A percentile compares a stretch with the other conserved stretches of the same genome.
These are phyloP conservation scores for Nitzschia sp. DNA, from an alignment of 108 stramenopile genomes.

Conservation along the genomic window DNA sequence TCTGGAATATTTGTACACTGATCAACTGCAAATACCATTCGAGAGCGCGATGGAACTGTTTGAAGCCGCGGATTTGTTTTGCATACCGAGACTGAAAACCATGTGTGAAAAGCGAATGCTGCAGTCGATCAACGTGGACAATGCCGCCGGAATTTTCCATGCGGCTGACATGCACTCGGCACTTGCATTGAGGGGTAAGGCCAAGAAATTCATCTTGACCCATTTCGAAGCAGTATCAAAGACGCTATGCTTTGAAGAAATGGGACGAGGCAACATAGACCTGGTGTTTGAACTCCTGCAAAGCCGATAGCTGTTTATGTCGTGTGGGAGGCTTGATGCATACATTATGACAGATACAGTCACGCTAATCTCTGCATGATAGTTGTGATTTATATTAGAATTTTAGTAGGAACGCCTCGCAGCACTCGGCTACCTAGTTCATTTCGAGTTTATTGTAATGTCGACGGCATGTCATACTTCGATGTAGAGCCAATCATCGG, in stretches of 20 bases:
- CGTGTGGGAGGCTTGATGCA: too few species aligned
- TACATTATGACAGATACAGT: too few species aligned
- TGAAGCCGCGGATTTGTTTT: slow-evolving; percentile 95
- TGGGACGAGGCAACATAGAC: slow-evolving; percentile 96
- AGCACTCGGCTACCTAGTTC: too few species aligned
- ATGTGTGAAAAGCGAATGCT: slow-evolving; percentile 96
- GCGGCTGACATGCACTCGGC: slow-evolving; percentile 95
- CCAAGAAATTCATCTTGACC: slow-evolving; percentile 88
- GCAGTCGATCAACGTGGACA: slow-evolving; percentile 88
- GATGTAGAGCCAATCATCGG: too few species aligned
- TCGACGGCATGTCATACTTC: too few species aligned
- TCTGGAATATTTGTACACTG: slow-evolving; percentile 96
- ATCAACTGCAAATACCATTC: slow-evolving; percentile 78
- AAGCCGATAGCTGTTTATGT: slow-evolving; percentile 54
- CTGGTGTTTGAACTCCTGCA: slow-evolving; percentile 94
- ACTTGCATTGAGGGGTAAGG: slow-evolving; percentile 77
- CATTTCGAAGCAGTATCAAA: slow-evolving; percentile 96
- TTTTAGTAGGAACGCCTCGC: too few species aligned
- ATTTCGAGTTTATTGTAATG: too few species aligned
- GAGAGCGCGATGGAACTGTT: slow-evolving; percentile 97
- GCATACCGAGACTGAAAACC: slow-evolving; percentile 92
- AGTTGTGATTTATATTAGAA: too few species aligned
- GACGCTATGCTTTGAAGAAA: slow-evolving; percentile 91
- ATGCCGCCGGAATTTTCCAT: slow-evolving; percentile 94
- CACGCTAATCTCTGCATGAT: too few species aligned